Evolutionary conservation across 345 rosid species (phyloP).

Genomic region (Anastatica hierochuntica): DNA sequence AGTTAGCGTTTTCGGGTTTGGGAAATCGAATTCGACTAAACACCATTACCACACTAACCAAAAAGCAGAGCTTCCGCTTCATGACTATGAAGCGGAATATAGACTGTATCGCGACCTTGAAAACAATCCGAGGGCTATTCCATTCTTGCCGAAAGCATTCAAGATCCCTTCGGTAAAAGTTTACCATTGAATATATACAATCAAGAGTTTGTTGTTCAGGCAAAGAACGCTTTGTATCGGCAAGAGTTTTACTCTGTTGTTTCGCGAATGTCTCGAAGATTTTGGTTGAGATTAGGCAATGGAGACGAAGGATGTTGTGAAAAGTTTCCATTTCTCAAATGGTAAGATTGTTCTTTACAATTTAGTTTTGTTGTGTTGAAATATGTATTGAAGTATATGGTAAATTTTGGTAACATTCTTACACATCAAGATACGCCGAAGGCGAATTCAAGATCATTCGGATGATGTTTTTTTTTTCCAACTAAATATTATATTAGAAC

Average conservation of each 20-base stretch:
- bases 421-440: constrained; percentile 3
- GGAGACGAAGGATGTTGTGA: too few relatives aligned
- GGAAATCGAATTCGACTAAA: constrained; percentile 53
- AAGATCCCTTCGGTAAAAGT: constrained; percentile 57
- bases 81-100: constrained; percentile 85
- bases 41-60: constrained; percentile 92
- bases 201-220: too few relatives aligned
- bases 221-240: too few relatives aligned
- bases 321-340: too few relatives aligned
- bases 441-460: background rate
- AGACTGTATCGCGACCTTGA: constrained; percentile 52
- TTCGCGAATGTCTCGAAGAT: background rate
- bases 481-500: too few relatives aligned
- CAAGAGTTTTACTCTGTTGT: too few relatives aligned
- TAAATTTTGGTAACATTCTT: background rate
- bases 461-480: background rate
- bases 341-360: background rate
- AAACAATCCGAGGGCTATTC: constrained; percentile 46
- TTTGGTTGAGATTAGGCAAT: too few relatives aligned
- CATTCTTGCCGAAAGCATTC: constrained; percentile 55
- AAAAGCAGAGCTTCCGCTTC: constrained; percentile 67
- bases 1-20: constrained; percentile 82
- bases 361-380: background rate
- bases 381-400: constrained; percentile 2
- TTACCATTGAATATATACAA: constrained; percentile 34